Base-by-base conservation (phyloP, 306 rosid species). In the Malus sylvestris region DNA sequence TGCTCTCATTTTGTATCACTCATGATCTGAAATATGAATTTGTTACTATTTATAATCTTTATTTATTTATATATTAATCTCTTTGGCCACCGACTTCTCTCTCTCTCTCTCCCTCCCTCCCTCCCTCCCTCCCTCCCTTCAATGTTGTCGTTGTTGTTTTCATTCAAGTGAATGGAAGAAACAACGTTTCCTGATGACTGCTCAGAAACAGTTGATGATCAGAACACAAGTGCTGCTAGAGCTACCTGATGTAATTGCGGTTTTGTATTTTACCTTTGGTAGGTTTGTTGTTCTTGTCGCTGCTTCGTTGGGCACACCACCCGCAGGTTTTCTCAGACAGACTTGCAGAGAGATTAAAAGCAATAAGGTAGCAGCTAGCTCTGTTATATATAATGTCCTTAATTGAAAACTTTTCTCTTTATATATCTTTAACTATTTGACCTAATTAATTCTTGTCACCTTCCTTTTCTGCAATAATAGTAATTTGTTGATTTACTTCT, bases 211-310 rank as follows among this genome's bases (percentile, higher is more conserved):
- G 27, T 38, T 35, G 18, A 69, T 59, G 76, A 76, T 57, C 60
- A 58, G 53, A 27, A 40, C 20, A 51, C 18, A 51, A 51, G 20
- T 51, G 78, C 71, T 67, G 77, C 18, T 44, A 27, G 51, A 76
- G 81, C 67, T 33, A 61, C 67, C 82, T 77, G 77, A 80, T 75
- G 67, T 64, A 63, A 67, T 80, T 27, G 81, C 75, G 61, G 76
- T 80, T 49, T 78, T 78, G 81, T 74, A 72, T 65, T 66, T 46
- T 70, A 53, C 61, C 40, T 32, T 73, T 79, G 81, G 82, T 81
- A 81, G 85, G 85, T 78, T 81, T 83, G 83, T 80, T 80, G 84
- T 69, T 86, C 81, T 81, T 76, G 87, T 86, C 85, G 74, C 85
- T 78, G 82, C 84, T 81, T 83, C 76, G 76, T 73, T 81, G 74